Conservation (phyloP, 2,329 filamentous ascomycete genomes). For the Fusarium succisae region DNA sequence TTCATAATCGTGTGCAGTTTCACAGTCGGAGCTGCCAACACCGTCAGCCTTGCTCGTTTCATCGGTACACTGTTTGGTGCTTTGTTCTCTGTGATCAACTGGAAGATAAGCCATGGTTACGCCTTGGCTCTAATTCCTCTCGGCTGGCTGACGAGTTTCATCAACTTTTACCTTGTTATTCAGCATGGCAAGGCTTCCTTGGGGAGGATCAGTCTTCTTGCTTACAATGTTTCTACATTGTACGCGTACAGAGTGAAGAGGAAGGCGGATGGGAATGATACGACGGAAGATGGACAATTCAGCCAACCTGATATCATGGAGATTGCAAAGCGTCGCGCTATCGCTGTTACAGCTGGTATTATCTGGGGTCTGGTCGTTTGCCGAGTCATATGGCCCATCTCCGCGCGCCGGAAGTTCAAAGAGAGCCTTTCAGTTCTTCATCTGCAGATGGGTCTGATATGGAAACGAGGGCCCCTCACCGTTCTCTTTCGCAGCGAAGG, state of each 20-base stretch:
- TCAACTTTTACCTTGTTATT: slow-evolving; percentile 90
- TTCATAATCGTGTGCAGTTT: slow-evolving; percentile 99
- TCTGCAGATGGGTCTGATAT: slow-evolving; percentile 93
- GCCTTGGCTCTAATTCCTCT: slow-evolving; percentile 78
- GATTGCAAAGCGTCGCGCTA: slow-evolving; percentile 86
- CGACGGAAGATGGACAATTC: slow-evolving; percentile 87
- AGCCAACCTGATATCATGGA: slow-evolving; percentile 83
- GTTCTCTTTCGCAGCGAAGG: slow-evolving; percentile 70
- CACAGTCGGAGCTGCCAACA: slow-evolving; percentile 98
- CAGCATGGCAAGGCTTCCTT: slow-evolving; percentile 86
- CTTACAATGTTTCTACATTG: slow-evolving; percentile 93
- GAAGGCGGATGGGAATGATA: slow-evolving; percentile 70
- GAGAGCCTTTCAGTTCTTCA: slow-evolving; percentile 88
- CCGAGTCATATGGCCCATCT: slow-evolving; percentile 91
- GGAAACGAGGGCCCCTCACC: slow-evolving; percentile 90
- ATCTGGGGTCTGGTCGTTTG: slow-evolving; percentile 94
- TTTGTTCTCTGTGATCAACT: slow-evolving; percentile 76
- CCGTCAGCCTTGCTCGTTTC: slow-evolving; percentile 86
- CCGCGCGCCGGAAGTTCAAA: slow-evolving; percentile 85
- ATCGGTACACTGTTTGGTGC: slow-evolving; percentile 87
- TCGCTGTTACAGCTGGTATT: slow-evolving; percentile 88
- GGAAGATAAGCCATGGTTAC: slow-evolving; percentile 80
- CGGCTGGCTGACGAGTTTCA: slow-evolving; percentile 82
- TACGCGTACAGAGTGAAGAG: slow-evolving; percentile 92
- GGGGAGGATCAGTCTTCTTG: slow-evolving; percentile 91